These are phyloP conservation scores for Trichoderma arundinaceum DNA, from an alignment of 2,329 filamentous ascomycete genomes.

Conservation along the genomic window DNA sequence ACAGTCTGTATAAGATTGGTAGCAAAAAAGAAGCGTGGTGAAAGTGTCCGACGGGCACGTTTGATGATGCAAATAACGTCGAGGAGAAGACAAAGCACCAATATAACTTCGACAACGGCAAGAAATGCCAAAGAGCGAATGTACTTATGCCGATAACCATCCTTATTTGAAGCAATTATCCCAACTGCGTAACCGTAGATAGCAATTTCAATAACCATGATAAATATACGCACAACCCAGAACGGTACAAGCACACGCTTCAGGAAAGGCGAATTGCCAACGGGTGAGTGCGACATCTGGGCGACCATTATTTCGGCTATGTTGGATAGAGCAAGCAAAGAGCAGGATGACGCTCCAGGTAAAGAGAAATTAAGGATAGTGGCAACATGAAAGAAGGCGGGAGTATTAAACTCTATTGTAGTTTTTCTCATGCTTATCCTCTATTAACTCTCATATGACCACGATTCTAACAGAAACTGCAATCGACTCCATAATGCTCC, in stretches of 20 bases:
- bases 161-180: background rate
- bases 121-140: background rate
- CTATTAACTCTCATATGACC: no score
- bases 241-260: background rate
- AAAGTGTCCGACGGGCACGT: background rate
- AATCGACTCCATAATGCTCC: no score
- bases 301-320: background rate
- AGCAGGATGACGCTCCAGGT: no score
- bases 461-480: no score
- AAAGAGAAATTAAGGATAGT: background rate
- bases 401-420: background rate
- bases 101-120: background rate
- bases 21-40: background rate
- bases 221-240: background rate
- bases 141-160: background rate
- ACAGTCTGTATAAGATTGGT: background rate
- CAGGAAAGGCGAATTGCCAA: background rate
- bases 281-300: background rate
- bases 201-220: background rate
- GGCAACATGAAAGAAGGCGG: background rate
- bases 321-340: background rate
- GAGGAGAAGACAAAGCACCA: background rate
- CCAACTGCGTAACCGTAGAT: background rate
- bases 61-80: background rate
- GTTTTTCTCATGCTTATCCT: background rate